A percentile compares a stretch with the other conserved stretches of the same genome.
phyloP scores from a whole-genome alignment of 2,329 filamentous ascomycete species.

The Amauroascus niger region DNA sequence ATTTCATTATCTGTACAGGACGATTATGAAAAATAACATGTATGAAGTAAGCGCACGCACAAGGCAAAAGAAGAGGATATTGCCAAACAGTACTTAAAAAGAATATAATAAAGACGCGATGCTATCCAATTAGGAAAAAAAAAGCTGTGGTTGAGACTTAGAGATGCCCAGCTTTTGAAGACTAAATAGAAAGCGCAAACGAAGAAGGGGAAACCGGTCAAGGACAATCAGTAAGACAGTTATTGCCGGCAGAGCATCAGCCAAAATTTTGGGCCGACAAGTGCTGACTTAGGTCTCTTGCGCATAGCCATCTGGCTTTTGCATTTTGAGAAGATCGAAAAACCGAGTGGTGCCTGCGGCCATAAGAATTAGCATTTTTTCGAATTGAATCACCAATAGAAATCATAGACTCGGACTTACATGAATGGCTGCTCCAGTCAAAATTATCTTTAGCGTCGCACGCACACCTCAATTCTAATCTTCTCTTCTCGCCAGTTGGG shows the following conservation, averaged over 20 bases:
- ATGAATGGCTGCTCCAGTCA: conserved; percentile 98
- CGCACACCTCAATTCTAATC: conserved; percentile 78
- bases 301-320: conserved; percentile 80
- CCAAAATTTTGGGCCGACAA: conserved; percentile 20
- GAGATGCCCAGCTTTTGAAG: not conserved
- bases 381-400: not conserved
- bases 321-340: conserved; percentile 70
- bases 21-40: not conserved
- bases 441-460: conserved; percentile 97
- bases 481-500: conserved; percentile 76
- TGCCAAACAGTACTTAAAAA: not conserved
- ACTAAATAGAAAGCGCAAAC: not conserved
- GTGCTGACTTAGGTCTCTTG: conserved; percentile 32
- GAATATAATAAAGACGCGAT: not conserved
- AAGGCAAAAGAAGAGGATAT: not conserved
- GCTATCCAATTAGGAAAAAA: not conserved
- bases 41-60: not conserved
- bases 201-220: not conserved
- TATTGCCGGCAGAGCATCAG: not conserved
- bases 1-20: conserved; percentile 1
- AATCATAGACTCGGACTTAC: conserved; percentile 48
- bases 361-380: not conserved
- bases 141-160: not conserved
- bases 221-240: not conserved
- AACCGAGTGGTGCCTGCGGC: conserved; percentile 66